Conservation (phyloP, 805 yeast species). For the Monosporozyma siamensis region DNA sequence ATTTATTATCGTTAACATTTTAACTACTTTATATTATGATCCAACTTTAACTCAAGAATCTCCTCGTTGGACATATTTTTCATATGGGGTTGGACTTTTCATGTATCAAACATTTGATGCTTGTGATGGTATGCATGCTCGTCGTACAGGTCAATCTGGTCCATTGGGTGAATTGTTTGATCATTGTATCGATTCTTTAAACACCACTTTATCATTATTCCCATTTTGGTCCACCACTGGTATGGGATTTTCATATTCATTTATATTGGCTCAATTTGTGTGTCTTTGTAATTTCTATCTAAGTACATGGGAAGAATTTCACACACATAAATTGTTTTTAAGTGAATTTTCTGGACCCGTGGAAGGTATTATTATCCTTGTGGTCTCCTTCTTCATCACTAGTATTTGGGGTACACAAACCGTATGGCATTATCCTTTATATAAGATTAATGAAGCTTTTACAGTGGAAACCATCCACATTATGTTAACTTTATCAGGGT, state of each 20-base stretch:
- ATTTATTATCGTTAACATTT: slow-evolving; percentile 58
- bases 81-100: slow-evolving; percentile 76
- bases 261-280: slow-evolving; percentile 60
- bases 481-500: slow-evolving; percentile 47
- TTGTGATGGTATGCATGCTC: slow-evolving; percentile 91
- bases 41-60: slow-evolving; percentile 51
- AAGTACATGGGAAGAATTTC: slow-evolving; percentile 94
- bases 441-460: slow-evolving; percentile 17
- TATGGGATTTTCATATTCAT: slow-evolving; percentile 57
- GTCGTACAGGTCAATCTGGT: slow-evolving; percentile 92
- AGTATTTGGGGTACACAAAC: slow-evolving; percentile 61
- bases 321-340: slow-evolving; percentile 74
- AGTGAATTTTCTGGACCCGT: slow-evolving; percentile 90
- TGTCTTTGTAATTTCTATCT: slow-evolving; percentile 69
- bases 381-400: slow-evolving; percentile 46
- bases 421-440: slow-evolving; percentile 46
- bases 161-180: slow-evolving; percentile 93
- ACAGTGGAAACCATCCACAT: slow-evolving; percentile 38
- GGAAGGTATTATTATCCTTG: slow-evolving; percentile 73
- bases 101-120: slow-evolving; percentile 94
- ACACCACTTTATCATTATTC: slow-evolving; percentile 73
- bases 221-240: slow-evolving; percentile 69
- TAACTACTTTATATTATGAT: slow-evolving; percentile 62
- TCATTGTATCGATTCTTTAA: slow-evolving; percentile 70
- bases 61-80: slow-evolving; percentile 71